A percentile compares a stretch with the other conserved stretches of the same genome.
phyloP scores from a whole-genome alignment of 2,329 filamentous ascomycete genomes.

The Dactylellina parvicollis region DNA sequence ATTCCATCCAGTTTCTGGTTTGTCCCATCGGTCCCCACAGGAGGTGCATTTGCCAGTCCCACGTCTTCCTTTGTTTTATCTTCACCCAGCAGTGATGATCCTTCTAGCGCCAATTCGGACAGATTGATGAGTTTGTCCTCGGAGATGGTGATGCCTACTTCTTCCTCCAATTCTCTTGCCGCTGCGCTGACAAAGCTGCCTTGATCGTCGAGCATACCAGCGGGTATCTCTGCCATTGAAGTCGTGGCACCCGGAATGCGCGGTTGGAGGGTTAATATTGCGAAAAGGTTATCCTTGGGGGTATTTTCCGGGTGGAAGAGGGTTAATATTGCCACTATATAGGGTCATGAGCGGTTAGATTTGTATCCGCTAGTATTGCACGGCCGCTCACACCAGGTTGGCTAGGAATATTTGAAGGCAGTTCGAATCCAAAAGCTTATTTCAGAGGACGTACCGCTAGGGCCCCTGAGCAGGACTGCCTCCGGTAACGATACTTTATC shows the following conservation, averaged over 20 bases:
- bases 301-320: conserved; percentile 38
- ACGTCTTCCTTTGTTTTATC: conserved; percentile 24
- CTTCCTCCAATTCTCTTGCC: conserved; percentile 71
- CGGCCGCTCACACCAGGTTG: too few relatives aligned
- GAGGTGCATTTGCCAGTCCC: conserved; percentile 34
- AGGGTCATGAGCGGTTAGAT: conserved; percentile 55
- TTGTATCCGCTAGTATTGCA: conserved; percentile 48
- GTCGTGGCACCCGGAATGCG: conserved; percentile 69
- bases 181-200: conserved; percentile 69
- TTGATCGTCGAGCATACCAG: conserved; percentile 69
- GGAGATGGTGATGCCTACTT: conserved; percentile 68
- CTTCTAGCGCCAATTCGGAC: conserved; percentile 65
- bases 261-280: conserved; percentile 70
- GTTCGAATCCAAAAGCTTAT: too few relatives aligned
- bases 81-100: conserved; percentile 26
- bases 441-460: conserved; percentile 71
- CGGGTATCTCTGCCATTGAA: conserved; percentile 68
- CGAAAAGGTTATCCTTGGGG: conserved; percentile 64
- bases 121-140: conserved; percentile 65
- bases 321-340: conserved; percentile 31
- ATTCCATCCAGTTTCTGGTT: conserved; percentile 30
- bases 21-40: not conserved
- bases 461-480: conserved; percentile 68
- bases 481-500: conserved; percentile 67
- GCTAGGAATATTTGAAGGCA: not conserved